Conservation (phyloP, 768 basidiomycete genomes). For the Rhodotorula taiwanensis region DNA sequence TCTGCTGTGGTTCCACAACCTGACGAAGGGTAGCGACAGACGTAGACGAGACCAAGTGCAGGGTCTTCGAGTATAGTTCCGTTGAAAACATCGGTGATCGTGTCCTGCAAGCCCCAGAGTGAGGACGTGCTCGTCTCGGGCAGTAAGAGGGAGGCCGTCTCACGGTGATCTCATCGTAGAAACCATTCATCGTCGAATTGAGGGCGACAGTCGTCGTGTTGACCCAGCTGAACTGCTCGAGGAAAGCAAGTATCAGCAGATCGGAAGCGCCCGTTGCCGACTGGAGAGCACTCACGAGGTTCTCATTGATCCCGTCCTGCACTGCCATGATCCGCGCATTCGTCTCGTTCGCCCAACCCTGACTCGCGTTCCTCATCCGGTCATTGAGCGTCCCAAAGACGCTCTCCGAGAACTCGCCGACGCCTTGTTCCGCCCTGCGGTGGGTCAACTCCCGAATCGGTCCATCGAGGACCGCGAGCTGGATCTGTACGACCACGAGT, state of each 20-base stretch:
- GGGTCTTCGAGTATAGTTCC: constrained; percentile 74
- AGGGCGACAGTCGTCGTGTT: constrained; percentile 79
- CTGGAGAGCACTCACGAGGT: constrained; percentile 27
- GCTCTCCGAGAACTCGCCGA: constrained; percentile 60
- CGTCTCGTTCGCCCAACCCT: constrained; percentile 65
- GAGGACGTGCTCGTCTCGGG: not conserved
- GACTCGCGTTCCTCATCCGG: constrained; percentile 60
- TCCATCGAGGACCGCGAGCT: constrained; percentile 63
- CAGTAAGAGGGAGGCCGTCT: not conserved
- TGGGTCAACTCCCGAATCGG: constrained; percentile 66
- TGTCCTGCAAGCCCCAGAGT: not conserved
- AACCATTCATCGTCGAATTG: constrained; percentile 74
- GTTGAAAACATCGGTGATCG: constrained; percentile 52
- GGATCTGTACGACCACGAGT: constrained; percentile 74
- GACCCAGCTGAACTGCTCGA: constrained; percentile 78
- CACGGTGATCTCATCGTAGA: constrained; percentile 76
- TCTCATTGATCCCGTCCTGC: constrained; percentile 69
- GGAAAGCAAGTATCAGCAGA: not conserved
- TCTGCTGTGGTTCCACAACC: no score
- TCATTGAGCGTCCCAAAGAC: constrained; percentile 71
- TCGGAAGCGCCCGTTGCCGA: not conserved
- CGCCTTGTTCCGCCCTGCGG: constrained; percentile 57
- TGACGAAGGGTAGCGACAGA: not conserved
- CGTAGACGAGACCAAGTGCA: constrained; percentile 71
- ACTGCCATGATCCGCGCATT: constrained; percentile 64